Base-by-base conservation (phyloP, 805 yeast species). In the Saccharomyces eubayanus region DNA sequence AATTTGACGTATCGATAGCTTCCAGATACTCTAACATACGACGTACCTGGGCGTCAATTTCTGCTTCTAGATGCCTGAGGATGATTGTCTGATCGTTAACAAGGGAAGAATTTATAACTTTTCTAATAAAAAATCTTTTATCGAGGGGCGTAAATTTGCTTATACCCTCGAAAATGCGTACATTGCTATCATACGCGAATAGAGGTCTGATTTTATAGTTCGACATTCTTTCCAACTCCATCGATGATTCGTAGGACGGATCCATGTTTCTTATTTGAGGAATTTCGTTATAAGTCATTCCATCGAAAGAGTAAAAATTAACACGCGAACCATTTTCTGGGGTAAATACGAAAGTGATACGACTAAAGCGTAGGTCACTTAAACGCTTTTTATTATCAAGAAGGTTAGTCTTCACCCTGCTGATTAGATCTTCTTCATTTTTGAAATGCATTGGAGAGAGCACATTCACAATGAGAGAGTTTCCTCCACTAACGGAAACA, bases 241-340 rank as follows among this genome's bases (percentile, higher is more conserved):
- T 80, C 76, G 95, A 99, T 86, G 84, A 94, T 51, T 98, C 98
- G 65, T 92, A 78, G 46, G 98, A 97, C 27, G 99, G 99, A 73
- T 94, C 98, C 62, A 94, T 89, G 70, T 94, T 97, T 76, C 99
- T 90, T 70, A 95, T 87, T 21, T 91, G 91, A 73, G 85, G 82
- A 75, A 94, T 96, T 75, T 94, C 99, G 36, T 64, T 65, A 69
- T 87, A 94, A 40, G 78, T 78, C 51, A 96, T 95, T 56, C 92
- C 96, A 66, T 87, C 87, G 81, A 89, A 94, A 40, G 98, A 92
- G 77, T 85, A 94, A 77, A 92, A 94, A 72, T 87, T 88, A 63
- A 99, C 99, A 72, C 91, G 90, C 49, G 87, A 70, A 59, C 97
- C 98, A 64, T 82, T 83, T 52, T 77, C 80, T 68, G 83, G 83